Conservation (phyloP, 371 early-diverging fungal genomes). For the Basidiobolus meristosporus region DNA sequence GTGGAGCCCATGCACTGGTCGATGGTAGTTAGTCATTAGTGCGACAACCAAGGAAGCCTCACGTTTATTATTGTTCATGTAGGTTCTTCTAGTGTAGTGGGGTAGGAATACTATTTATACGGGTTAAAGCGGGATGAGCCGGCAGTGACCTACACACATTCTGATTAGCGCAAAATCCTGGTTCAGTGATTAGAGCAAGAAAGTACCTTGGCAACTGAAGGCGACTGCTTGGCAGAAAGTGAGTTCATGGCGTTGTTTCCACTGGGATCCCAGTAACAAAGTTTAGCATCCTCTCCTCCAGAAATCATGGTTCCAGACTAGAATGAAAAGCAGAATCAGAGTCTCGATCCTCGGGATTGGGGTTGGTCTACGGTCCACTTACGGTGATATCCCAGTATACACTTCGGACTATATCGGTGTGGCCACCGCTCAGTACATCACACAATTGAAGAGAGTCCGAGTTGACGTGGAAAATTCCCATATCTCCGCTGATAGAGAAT, state of each 20-base stretch:
- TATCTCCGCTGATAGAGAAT: conserved; percentile 27
- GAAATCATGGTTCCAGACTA: conserved; percentile 28
- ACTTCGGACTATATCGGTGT: conserved; percentile 50
- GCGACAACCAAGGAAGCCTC: no score
- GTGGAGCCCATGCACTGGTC: no score
- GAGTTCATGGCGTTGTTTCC: background rate
- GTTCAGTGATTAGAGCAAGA: no score
- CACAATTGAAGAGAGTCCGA: conserved; percentile 42
- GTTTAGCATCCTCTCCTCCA: conserved; percentile 56
- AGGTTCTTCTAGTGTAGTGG: no score
- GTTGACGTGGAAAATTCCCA: conserved; percentile 52
- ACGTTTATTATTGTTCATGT: no score
- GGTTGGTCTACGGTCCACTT: conserved; percentile 3
- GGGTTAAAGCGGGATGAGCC: no score
- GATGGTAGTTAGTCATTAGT: no score
- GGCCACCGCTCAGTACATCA: conserved; percentile 31
- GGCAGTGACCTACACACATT: no score
- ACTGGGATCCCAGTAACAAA: conserved; percentile 40
- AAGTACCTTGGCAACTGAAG: no score
- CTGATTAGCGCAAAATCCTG: no score
- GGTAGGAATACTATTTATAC: no score
- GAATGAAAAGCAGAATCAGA: background rate
- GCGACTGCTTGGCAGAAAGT: background rate
- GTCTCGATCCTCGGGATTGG: background rate
- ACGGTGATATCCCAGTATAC: conserved; percentile 34